phyloP scores from a whole-genome alignment of 2,329 filamentous ascomycete genomes.

The Diaporthe aspalathi region DNA sequence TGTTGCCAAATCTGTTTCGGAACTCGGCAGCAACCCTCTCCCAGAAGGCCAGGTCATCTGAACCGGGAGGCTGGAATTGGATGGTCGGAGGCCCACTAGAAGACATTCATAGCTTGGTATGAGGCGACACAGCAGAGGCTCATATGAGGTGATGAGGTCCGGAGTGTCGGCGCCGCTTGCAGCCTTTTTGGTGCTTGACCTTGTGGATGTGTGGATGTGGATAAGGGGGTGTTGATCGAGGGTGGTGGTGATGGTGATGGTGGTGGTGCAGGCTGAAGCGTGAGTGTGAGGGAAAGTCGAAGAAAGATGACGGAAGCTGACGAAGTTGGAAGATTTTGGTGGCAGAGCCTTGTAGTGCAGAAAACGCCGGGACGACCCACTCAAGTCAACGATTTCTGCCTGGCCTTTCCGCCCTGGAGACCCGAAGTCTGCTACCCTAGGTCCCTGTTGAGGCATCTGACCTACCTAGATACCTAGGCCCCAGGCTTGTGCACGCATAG shows the following conservation, averaged over 20 bases:
- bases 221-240: background rate
- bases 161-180: slow-evolving; percentile 12
- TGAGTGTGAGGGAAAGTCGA: slow-evolving; percentile 19
- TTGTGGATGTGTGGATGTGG: background rate
- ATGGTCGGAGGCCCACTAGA: slow-evolving; percentile 38
- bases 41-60: slow-evolving; percentile 43
- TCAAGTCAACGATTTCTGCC: slow-evolving; percentile 29
- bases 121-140: slow-evolving; percentile 25
- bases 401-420: slow-evolving; percentile 21
- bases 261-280: slow-evolving; percentile 5
- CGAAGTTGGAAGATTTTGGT: slow-evolving; percentile 17
- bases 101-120: slow-evolving; percentile 38
- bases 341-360: slow-evolving; percentile 26
- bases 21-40: slow-evolving; percentile 44
- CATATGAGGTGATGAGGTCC: slow-evolving; percentile 29
- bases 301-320: slow-evolving; percentile 24
- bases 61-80: slow-evolving; percentile 38
- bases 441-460: too few relatives aligned
- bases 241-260: background rate
- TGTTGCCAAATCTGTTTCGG: slow-evolving; percentile 43
- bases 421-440: too few relatives aligned
- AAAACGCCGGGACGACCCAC: slow-evolving; percentile 30
- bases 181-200: background rate
- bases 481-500: too few relatives aligned
- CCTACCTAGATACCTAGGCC: background rate